Percentiles rank a stretch among this genome's conserved stretches.
phyloP scores from a whole-genome alignment of 176 grass and related monocot genomes.

The Oryza glaberrima region DNA sequence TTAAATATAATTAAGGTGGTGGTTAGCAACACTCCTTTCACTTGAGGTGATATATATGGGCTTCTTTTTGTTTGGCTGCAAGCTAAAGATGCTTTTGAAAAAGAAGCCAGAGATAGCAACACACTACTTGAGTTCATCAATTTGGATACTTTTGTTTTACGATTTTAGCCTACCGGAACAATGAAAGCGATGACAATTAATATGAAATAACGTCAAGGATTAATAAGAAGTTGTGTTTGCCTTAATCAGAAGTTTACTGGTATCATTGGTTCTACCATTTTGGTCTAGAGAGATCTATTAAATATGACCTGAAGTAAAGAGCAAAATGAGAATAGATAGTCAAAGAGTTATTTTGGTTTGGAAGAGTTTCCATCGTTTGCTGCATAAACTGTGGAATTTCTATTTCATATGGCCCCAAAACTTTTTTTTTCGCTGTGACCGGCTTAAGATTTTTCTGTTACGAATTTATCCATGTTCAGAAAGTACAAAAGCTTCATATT shows the following conservation, averaged over 20 bases:
- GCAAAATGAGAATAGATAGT: background rate
- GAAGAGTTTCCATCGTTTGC: background rate
- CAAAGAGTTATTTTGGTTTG: background rate
- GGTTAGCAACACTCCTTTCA: slow-evolving; percentile 22
- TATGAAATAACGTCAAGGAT: background rate
- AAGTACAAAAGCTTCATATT: background rate
- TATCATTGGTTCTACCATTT: slow-evolving; percentile 20
- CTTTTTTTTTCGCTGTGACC: background rate
- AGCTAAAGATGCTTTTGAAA: slow-evolving; percentile 1
- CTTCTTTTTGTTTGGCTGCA: slow-evolving; percentile 12
- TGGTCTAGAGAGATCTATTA: background rate
- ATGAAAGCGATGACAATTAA: background rate
- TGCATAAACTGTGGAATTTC: background rate
- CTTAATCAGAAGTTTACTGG: background rate
- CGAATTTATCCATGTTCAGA: background rate
- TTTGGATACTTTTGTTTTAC: background rate
- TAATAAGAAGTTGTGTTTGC: background rate
- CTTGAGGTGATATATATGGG: background rate
- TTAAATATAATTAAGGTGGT: slow-evolving; percentile 22
- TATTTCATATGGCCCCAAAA: background rate
- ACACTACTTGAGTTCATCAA: background rate
- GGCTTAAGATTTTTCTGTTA: no score
- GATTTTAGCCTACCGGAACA: background rate
- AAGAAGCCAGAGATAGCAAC: slow-evolving; percentile 13
- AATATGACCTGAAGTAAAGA: background rate